Evolutionary conservation across 83 land plant genomes (phyloP).

Genomic region (Larix sibirica): DNA sequence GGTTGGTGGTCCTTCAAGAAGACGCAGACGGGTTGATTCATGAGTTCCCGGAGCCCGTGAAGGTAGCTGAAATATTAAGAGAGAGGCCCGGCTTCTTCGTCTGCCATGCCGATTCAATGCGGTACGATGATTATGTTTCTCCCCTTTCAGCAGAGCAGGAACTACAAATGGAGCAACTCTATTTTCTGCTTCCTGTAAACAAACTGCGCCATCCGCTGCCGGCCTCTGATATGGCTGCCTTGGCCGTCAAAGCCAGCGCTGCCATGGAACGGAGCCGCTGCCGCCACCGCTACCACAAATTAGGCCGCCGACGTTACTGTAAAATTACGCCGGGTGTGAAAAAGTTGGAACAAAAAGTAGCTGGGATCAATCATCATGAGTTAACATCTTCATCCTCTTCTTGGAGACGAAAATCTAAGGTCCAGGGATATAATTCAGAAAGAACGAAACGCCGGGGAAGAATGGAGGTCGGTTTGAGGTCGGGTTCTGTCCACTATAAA

Average conservation of each 20-base stretch:
- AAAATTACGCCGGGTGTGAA: too few relatives aligned
- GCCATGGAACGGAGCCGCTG: slow-evolving; percentile 21
- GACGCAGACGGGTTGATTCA: too few relatives aligned
- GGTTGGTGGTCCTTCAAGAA: neutral
- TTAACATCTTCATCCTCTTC: too few relatives aligned
- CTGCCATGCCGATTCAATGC: slow-evolving; percentile 24
- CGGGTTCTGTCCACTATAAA: too few relatives aligned
- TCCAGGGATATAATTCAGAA: too few relatives aligned
- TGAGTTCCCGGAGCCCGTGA: neutral
- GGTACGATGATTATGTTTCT: slow-evolving; percentile 10
- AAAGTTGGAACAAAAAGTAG: too few relatives aligned
- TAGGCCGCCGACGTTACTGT: too few relatives aligned
- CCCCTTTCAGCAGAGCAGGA: slow-evolving; percentile 15
- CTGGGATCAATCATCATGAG: too few relatives aligned
- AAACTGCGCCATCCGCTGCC: slow-evolving; percentile 7
- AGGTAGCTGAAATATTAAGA: neutral
- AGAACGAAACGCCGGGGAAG: too few relatives aligned
- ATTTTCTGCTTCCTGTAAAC: slow-evolving; percentile 19
- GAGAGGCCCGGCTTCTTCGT: slow-evolving; percentile 9
- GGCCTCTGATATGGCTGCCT: slow-evolving; percentile 50
- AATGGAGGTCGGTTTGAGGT: too few relatives aligned
- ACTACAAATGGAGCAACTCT: slow-evolving; percentile 16
- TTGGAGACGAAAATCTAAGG: too few relatives aligned
- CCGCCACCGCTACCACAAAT: too few relatives aligned
- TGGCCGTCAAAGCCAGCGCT: slow-evolving; percentile 53